Conservation (phyloP, 208 protist species). For the Tritrichomonas foetus region DNA sequence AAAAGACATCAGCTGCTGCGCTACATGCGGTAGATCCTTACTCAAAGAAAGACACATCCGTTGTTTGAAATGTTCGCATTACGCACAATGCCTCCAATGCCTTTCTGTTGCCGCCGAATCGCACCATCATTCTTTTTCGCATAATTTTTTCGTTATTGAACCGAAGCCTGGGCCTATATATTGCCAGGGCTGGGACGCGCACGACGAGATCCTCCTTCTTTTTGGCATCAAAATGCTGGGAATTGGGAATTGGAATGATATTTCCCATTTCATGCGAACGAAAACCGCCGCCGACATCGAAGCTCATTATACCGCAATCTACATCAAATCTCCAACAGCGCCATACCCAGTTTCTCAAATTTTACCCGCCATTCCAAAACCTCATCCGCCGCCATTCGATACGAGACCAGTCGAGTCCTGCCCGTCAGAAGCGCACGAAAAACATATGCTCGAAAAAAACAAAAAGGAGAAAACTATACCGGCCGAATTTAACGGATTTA, state of each 20-base stretch:
- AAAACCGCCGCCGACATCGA: not conserved
- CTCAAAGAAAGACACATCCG: not conserved
- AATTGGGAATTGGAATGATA: slow-evolving; percentile 24
- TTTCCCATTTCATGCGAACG: not conserved
- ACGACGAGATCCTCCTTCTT: not conserved
- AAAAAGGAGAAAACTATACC: not conserved
- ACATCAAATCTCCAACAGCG: not conserved
- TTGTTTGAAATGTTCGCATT: not conserved
- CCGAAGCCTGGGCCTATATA: not conserved
- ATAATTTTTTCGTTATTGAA: not conserved
- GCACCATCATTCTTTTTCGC: not conserved
- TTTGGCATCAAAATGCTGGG: not conserved
- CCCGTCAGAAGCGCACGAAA: not conserved
- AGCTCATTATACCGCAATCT: slow-evolving; percentile 4
- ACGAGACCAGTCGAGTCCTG: not conserved
- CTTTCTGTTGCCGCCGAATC: too few species aligned
- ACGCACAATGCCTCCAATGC: not conserved
- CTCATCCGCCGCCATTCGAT: not conserved
- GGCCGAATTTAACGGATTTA: not conserved
- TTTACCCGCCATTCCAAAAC: not conserved
- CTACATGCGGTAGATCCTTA: not conserved
- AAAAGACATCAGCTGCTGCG: not conserved
- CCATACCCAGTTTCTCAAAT: not conserved
- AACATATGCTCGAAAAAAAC: not conserved
- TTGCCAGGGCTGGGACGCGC: not conserved